Base-by-base conservation (phyloP, 192 early-diverging fungal genomes). In the Mortierella claussenii region DNA sequence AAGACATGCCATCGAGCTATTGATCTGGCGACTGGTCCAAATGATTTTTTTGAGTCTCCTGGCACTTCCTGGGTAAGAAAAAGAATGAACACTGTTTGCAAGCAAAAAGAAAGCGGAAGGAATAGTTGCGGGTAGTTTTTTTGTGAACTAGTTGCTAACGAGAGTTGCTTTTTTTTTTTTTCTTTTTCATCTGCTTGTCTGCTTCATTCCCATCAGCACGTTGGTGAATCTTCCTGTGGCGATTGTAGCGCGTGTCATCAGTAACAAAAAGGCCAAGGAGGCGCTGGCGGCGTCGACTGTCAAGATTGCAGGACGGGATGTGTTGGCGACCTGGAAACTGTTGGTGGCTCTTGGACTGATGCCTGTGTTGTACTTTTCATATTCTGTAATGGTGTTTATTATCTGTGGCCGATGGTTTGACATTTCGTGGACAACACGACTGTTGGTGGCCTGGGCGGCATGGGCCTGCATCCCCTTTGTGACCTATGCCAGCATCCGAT, bases 251-350 rank as follows among this genome's bases (percentile, higher is more conserved):
- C 84, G 83, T 32, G 60, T 81, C 18, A 83, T 88, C 47, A 85
- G 85, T 60, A 63, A 73, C 33, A 85, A 81, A 30, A 88, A 88
- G 45, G 85, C 85, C 0, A 80, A 70, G 73, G 91, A 91, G 58
- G 97, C 97, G 0, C 82, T 95, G 47, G 90, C 88, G 7, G 91
- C 85, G n/a, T 97, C 95, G 10, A 92, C 89, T 21, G 95, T 99
- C 45, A 99, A 99, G 71, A 91, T 99, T 66, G 90, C 90, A 50
- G 98, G 95, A 26, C 87, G 91, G 33, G 98, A 99, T 68, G 98
- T 99, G 10, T 82, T 99, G 20, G 95, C 94, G 0, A 97, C 97
- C 7, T 98, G 96, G 97, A 98, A 98, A 76, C 80, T 95, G 13
- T 70, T 96, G 8, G 89, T 95, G 23, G 88, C 86, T 24, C 73